phyloP scores from a whole-genome alignment of 2,329 filamentous ascomycete species.

The Cladobotryum protrusum region DNA sequence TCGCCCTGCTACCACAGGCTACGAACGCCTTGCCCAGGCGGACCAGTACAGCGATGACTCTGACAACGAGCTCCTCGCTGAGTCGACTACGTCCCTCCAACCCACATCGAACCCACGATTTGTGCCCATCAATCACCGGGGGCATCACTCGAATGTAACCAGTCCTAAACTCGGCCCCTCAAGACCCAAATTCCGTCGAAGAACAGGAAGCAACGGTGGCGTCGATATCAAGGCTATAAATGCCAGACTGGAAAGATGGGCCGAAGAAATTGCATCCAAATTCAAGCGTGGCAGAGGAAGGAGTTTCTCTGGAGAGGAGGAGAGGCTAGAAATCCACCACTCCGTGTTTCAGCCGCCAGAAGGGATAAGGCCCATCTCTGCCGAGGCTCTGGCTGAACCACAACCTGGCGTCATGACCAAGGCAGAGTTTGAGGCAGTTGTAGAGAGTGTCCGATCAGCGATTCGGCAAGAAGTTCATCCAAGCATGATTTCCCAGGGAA shows the following conservation, averaged over 20 bases:
- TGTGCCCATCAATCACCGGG: slow-evolving; percentile 56
- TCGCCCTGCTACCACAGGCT: slow-evolving; percentile 70
- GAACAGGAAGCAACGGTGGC: slow-evolving; percentile 66
- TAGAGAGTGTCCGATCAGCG: slow-evolving; percentile 83
- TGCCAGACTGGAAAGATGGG: slow-evolving; percentile 89
- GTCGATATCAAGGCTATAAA: slow-evolving; percentile 99
- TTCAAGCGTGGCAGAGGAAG: slow-evolving; percentile 83
- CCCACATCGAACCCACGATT: slow-evolving; percentile 55
- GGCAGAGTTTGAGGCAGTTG: slow-evolving; percentile 76
- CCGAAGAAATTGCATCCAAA: slow-evolving; percentile 93
- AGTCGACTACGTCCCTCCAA: slow-evolving; percentile 51
- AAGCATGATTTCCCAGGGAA: slow-evolving; percentile 93
- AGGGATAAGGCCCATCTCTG: slow-evolving; percentile 72
- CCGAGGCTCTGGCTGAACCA: slow-evolving; percentile 62
- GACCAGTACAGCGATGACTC: slow-evolving; percentile 69
- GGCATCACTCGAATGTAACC: slow-evolving; percentile 54
- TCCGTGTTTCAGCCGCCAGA: slow-evolving; percentile 94
- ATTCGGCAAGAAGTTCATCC: slow-evolving; percentile 90
- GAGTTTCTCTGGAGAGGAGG: slow-evolving; percentile 67
- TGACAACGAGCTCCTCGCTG: slow-evolving; percentile 54
- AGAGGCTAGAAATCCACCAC: slow-evolving; percentile 90
- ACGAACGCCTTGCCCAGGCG: slow-evolving; percentile 77
- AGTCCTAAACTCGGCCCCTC: slow-evolving; percentile 40
- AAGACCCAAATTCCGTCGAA: slow-evolving; percentile 39
- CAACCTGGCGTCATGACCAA: slow-evolving; percentile 66